phyloP scores from a whole-genome alignment of 1,284 basidiomycete genomes.

The Fomitopsis palustris region DNA sequence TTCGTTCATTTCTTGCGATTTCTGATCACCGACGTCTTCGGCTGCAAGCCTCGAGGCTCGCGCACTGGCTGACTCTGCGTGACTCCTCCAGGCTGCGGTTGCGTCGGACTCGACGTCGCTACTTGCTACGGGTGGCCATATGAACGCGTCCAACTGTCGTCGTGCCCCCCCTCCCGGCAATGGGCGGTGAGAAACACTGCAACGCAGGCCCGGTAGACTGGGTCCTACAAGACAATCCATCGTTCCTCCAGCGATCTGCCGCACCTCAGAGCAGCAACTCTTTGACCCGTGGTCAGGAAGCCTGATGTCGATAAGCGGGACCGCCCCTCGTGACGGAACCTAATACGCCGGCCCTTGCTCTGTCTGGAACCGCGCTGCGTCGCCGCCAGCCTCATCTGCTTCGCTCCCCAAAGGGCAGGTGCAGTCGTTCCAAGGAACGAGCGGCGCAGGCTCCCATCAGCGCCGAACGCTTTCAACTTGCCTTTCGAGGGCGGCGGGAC shows the following conservation, averaged over 20 bases:
- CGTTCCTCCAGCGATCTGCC: neutral
- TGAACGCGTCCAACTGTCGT: too few relatives aligned
- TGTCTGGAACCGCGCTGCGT: neutral
- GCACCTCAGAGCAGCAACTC: neutral
- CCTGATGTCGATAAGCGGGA: neutral
- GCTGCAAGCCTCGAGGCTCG: neutral
- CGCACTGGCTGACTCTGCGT: too few relatives aligned
- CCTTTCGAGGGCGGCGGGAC: neutral
- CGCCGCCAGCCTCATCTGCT: neutral
- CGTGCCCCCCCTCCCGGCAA: neutral
- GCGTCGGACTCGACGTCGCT: too few relatives aligned
- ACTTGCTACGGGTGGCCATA: too few relatives aligned
- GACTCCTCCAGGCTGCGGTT: too few relatives aligned
- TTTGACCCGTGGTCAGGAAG: neutral
- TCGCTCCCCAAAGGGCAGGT: neutral
- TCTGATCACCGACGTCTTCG: neutral
- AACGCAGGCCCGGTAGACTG: neutral
- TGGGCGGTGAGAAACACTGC: neutral
- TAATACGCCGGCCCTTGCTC: neutral
- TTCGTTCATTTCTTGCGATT: neutral
- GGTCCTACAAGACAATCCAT: neutral
- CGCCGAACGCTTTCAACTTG: neutral
- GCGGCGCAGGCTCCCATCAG: neutral
- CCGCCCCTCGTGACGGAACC: neutral
- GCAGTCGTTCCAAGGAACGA: neutral